These are phyloP conservation scores for Epicoccum sorghinum DNA, from an alignment of 2,329 filamentous ascomycete genomes.

Conservation along the genomic window DNA sequence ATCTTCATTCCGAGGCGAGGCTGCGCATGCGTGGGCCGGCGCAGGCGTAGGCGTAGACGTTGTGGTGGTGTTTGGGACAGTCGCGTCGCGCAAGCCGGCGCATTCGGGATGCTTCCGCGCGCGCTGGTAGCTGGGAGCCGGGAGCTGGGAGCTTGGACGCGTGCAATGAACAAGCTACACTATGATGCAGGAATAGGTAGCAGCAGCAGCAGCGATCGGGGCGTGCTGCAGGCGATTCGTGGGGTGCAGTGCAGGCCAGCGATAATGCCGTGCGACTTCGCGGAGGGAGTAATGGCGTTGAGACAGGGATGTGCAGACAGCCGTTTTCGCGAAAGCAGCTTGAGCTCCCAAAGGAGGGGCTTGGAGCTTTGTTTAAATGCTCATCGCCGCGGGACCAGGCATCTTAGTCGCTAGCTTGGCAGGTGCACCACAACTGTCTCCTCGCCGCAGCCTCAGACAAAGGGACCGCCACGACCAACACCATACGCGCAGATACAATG, in stretches of 20 bases:
- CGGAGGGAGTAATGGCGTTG: constrained; percentile 11
- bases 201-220: background rate
- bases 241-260: constrained; percentile 7
- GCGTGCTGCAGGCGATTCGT: background rate
- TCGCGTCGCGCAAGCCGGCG: constrained; percentile 40
- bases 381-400: constrained; percentile 2
- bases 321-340: constrained; percentile 11
- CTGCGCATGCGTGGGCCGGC: constrained; percentile 39
- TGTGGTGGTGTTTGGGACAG: constrained; percentile 23
- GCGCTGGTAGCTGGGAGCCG: constrained; percentile 7
- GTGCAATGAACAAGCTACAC: background rate
- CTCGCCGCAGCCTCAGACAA: constrained; percentile 12
- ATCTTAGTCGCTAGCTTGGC: constrained; percentile 9
- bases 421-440: constrained; percentile 1
- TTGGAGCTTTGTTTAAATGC: constrained; percentile 11
- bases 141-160: constrained; percentile 12
- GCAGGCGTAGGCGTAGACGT: constrained; percentile 8
- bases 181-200: constrained; percentile 1
- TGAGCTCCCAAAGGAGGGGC: constrained; percentile 11
- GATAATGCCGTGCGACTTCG: constrained; percentile 8
- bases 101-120: constrained; percentile 34
- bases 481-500: background rate
- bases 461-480: background rate
- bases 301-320: constrained; percentile 5
- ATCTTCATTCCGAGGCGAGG: constrained; percentile 54